phyloP scores from a whole-genome alignment of 768 basidiomycete species.

The Mycena epipterygia region DNA sequence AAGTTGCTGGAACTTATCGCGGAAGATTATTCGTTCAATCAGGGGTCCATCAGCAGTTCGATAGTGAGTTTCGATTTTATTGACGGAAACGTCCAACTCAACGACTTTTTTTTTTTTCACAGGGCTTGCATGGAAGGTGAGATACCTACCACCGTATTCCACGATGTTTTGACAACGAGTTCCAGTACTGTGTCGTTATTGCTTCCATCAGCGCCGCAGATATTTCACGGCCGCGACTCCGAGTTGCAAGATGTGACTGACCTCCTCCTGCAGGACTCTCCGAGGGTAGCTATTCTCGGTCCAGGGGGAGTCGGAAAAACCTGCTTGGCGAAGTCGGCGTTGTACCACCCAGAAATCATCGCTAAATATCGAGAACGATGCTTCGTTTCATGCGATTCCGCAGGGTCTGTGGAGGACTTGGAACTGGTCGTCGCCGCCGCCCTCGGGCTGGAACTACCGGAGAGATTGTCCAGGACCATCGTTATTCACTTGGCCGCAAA shows the following conservation, averaged over 20 bases:
- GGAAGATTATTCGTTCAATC: neutral
- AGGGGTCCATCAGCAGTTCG: neutral
- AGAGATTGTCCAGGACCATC: neutral
- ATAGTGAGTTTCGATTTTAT: neutral
- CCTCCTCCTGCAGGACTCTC: neutral
- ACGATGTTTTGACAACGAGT: too few relatives aligned
- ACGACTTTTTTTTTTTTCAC: too few relatives aligned
- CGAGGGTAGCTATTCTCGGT: neutral
- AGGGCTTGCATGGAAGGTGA: too few relatives aligned
- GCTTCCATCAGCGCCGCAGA: neutral
- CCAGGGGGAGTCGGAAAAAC: slow-evolving; percentile 5
- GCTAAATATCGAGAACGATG: neutral
- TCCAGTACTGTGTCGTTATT: neutral
- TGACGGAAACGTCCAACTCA: neutral
- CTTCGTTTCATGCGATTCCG: slow-evolving; percentile 1
- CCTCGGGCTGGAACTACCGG: neutral
- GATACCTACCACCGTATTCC: too few relatives aligned
- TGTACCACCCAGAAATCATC: neutral
- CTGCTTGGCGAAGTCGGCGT: neutral
- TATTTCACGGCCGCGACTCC: slow-evolving; percentile 6
- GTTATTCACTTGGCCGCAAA: neutral
- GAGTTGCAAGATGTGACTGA: neutral
- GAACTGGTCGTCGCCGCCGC: neutral
- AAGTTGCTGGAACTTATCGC: neutral
- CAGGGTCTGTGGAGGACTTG: neutral